Percentiles rank a stretch among this genome's conserved stretches.
These are phyloP conservation scores for Penicillium sp. DNA, from an alignment of 2,329 filamentous ascomycete species.

Conservation along the genomic window DNA sequence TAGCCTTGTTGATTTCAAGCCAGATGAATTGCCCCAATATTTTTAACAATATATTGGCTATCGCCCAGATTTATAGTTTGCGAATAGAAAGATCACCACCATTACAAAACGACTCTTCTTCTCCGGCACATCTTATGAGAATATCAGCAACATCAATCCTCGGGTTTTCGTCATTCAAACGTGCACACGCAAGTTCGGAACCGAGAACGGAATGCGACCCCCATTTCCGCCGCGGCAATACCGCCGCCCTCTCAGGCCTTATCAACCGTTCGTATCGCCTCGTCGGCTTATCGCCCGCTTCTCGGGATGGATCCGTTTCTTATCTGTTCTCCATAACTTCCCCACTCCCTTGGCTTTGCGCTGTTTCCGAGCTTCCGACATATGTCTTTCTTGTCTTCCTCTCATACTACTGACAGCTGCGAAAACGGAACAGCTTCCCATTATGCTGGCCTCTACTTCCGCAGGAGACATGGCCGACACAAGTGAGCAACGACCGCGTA, in stretches of 20 bases:
- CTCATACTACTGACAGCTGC: neutral
- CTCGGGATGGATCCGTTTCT: too few relatives aligned
- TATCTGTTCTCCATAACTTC: neutral
- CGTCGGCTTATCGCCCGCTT: neutral
- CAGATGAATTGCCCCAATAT: too few relatives aligned
- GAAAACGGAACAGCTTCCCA: neutral
- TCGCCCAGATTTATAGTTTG: too few relatives aligned
- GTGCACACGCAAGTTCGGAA: neutral
- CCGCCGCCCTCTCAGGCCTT: neutral
- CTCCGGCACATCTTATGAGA: too few relatives aligned
- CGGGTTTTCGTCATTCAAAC: neutral
- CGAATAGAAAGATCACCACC: too few relatives aligned
- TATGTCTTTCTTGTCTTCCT: neutral
- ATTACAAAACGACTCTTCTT: too few relatives aligned
- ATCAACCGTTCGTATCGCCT: neutral
- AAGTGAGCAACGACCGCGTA: slow-evolving; percentile 19
- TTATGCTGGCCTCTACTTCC: slow-evolving; percentile 4
- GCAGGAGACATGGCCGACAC: slow-evolving; percentile 4
- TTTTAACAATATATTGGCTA: too few relatives aligned
- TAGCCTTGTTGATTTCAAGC: too few relatives aligned
- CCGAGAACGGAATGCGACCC: neutral
- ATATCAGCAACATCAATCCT: too few relatives aligned
- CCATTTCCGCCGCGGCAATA: neutral
- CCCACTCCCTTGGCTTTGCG: neutral
- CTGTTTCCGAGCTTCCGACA: neutral